A percentile compares a stretch with the other conserved stretches of the same genome.
These are phyloP conservation scores for Graphiopsis chlorocephala DNA, from an alignment of 2,329 filamentous ascomycete species.

Conservation along the genomic window DNA sequence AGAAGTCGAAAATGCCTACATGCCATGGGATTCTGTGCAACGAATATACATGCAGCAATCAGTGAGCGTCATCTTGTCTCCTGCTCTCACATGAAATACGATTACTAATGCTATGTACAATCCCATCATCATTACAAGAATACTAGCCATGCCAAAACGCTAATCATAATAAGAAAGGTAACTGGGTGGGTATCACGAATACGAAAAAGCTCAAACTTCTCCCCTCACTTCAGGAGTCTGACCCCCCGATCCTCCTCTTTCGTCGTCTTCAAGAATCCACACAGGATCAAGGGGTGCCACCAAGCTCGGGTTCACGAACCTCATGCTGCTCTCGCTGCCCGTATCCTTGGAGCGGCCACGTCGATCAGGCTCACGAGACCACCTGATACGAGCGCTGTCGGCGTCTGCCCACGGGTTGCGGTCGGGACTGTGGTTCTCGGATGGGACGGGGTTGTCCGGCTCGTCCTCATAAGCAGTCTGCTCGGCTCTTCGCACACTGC, in stretches of 20 bases:
- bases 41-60: not conserved
- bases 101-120: not conserved
- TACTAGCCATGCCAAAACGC: not conserved
- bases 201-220: constrained; percentile 1
- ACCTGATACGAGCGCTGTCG: constrained; percentile 18
- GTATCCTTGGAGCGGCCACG: constrained; percentile 65
- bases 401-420: constrained; percentile 41
- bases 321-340: constrained; percentile 64
- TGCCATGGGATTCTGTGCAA: too few relatives aligned
- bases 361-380: constrained; percentile 15
- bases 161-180: not conserved
- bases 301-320: constrained; percentile 75
- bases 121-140: not conserved
- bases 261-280: constrained; percentile 27
- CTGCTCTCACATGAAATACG: not conserved
- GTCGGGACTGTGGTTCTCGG: constrained; percentile 21
- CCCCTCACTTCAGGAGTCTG: not conserved
- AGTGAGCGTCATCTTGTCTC: not conserved
- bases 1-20: too few relatives aligned
- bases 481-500: constrained; percentile 70
- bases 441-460: constrained; percentile 9
- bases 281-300: constrained; percentile 49
- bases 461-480: constrained; percentile 42
- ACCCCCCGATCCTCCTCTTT: constrained; percentile 8
- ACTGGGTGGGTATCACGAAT: constrained; percentile 13